Evolutionary conservation across 768 basidiomycete genomes (phyloP).

Genomic region (Auricularia auricula-judae): DNA sequence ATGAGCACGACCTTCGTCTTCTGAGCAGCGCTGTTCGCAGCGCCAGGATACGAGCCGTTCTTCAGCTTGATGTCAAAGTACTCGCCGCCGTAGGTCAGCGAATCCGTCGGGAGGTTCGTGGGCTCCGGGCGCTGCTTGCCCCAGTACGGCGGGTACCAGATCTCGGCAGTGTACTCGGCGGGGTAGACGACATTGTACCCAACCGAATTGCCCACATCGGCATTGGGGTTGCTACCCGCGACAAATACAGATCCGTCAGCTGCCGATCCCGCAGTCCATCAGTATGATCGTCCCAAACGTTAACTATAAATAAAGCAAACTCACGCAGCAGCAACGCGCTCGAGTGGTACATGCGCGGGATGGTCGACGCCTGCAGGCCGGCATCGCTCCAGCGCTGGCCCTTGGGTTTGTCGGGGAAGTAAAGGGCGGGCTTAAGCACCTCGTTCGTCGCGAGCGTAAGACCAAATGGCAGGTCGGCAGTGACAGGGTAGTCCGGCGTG

Average conservation of each 20-base stretch:
- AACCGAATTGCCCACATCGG: conserved; percentile 57
- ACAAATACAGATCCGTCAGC: conserved; percentile 79
- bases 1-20: conserved; percentile 67
- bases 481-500: conserved; percentile 19
- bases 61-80: conserved; percentile 72
- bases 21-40: conserved; percentile 57
- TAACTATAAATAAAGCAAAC: conserved; percentile 1
- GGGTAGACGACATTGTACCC: conserved; percentile 49
- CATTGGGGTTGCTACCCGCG: conserved; percentile 89
- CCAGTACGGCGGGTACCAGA: conserved; percentile 91
- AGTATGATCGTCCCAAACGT: conserved; percentile 3
- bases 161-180: conserved; percentile 72
- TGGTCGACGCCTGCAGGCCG: conserved; percentile 47
- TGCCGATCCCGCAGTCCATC: conserved; percentile 13
- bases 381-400: conserved; percentile 71
- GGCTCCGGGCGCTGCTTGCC: conserved; percentile 58
- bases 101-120: conserved; percentile 48
- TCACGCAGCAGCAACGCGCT: conserved; percentile 71
- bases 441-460: conserved; percentile 74
- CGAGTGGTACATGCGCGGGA: conserved; percentile 86
- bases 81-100: conserved; percentile 71
- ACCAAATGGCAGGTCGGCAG: conserved; percentile 52
- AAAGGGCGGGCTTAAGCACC: conserved; percentile 64
- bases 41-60: conserved; percentile 51
- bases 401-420: conserved; percentile 59